Evolutionary conservation across 768 basidiomycete genomes (phyloP).

Genomic region (Fomitopsis serialis): DNA sequence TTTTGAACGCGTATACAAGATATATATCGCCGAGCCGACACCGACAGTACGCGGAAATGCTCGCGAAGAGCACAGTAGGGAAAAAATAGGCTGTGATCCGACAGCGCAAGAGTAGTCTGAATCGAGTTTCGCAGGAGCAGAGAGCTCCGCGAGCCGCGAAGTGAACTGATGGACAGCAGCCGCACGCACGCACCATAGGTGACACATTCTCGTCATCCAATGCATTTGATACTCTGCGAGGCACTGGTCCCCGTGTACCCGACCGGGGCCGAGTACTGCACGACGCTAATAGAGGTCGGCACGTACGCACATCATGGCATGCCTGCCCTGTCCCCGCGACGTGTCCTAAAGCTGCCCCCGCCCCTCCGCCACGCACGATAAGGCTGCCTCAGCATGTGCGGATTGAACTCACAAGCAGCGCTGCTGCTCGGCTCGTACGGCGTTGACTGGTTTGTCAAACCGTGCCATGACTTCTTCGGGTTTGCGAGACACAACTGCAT

Average conservation of each 20-base stretch:
- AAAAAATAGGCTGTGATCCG: background rate
- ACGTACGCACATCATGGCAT: background rate
- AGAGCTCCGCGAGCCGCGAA: conserved; percentile 13
- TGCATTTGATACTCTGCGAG: too few relatives aligned
- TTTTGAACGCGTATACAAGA: too few relatives aligned
- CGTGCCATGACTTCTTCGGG: background rate
- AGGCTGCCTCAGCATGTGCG: too few relatives aligned
- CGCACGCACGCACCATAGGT: background rate
- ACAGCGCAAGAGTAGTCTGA: conserved; percentile 13
- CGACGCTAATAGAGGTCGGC: background rate
- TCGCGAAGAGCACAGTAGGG: background rate
- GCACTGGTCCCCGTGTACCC: conserved; percentile 71
- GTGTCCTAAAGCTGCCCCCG: background rate
- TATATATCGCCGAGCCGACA: too few relatives aligned
- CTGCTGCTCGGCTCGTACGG: too few relatives aligned
- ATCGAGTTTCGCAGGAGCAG: conserved; percentile 10
- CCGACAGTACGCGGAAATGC: background rate
- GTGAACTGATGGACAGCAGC: conserved; percentile 10
- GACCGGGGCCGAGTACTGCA: conserved; percentile 59
- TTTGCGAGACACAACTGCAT: background rate
- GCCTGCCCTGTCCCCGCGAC: conserved; percentile 2
- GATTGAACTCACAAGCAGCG: too few relatives aligned
- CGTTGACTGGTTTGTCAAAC: too few relatives aligned
- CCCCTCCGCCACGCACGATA: background rate
- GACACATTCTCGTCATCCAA: background rate